Conservation (phyloP, 805 yeast genomes). For the Kodamaea nitidulidarum region DNA sequence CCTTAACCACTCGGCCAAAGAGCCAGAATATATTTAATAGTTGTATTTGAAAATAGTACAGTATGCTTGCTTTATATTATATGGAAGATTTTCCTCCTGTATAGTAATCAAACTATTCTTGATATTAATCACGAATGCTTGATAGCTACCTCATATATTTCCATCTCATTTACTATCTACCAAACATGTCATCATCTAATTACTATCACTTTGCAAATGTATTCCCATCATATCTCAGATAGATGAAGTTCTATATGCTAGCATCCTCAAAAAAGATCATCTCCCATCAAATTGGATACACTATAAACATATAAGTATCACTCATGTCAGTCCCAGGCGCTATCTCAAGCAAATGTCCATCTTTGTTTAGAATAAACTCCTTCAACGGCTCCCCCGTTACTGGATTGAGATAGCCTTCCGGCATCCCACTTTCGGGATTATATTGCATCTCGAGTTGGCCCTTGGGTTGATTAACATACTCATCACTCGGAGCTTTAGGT, state of each 20-base stretch:
- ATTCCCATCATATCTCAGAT: neutral
- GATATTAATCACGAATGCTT: neutral
- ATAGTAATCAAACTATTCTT: too few relatives aligned
- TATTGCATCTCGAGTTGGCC: too few relatives aligned
- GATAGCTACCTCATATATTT: too few relatives aligned
- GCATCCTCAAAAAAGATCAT: neutral
- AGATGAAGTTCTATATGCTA: neutral
- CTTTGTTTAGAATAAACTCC: slow-evolving; percentile 25
- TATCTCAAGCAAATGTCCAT: slow-evolving; percentile 30
- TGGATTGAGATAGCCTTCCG: slow-evolving; percentile 2
- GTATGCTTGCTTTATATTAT: neutral
- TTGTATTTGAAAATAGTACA: neutral
- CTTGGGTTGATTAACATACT: too few relatives aligned
- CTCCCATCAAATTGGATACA: slow-evolving; percentile 21
- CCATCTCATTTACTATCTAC: neutral
- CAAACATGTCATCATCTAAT: too few relatives aligned
- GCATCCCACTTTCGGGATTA: neutral
- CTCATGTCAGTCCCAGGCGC: slow-evolving; percentile 16
- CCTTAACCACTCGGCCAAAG: slow-evolving; percentile 7
- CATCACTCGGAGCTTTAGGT: too few relatives aligned
- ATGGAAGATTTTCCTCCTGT: too few relatives aligned
- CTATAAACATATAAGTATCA: slow-evolving; percentile 25
- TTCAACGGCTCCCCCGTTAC: slow-evolving; percentile 19
- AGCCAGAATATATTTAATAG: neutral
- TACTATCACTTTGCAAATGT: neutral